These are phyloP conservation scores for Rhizopus stolonifer DNA, from an alignment of 371 early-diverging fungal genomes.

Conservation along the genomic window DNA sequence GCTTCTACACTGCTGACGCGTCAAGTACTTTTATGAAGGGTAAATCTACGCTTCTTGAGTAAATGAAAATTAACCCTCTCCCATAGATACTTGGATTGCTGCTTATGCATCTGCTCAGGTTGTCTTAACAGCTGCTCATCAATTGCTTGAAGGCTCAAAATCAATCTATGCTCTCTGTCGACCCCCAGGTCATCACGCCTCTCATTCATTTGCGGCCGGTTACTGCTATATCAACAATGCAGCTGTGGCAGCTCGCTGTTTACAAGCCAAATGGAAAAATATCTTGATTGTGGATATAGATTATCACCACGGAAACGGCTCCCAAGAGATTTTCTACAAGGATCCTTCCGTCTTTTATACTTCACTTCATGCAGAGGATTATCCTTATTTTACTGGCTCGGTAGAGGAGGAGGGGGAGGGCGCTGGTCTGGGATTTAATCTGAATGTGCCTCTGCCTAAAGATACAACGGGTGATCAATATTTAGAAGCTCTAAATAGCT, in stretches of 20 bases:
- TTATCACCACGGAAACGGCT: constrained; percentile 75
- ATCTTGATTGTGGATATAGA: constrained; percentile 60
- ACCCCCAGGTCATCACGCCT: constrained; percentile 70
- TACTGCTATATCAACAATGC: constrained; percentile 64
- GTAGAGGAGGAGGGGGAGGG: constrained; percentile 55
- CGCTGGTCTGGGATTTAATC: constrained; percentile 59
- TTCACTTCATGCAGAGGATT: constrained; percentile 55
- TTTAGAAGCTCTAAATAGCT: constrained; percentile 30
- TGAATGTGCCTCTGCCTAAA: constrained; percentile 68
- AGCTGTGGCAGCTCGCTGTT: constrained; percentile 57
- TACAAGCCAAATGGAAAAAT: constrained; percentile 49
- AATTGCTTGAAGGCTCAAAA: constrained; percentile 25
- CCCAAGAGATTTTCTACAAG: constrained; percentile 69
- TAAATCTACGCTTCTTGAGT: constrained; percentile 9
- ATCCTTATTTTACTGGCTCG: constrained; percentile 66
- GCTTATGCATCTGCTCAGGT: constrained; percentile 67
- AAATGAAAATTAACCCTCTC: not conserved
- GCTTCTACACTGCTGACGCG: constrained; percentile 58
- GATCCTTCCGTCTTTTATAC: constrained; percentile 56
- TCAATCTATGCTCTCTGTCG: constrained; percentile 67
- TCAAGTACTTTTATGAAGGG: constrained; percentile 58
- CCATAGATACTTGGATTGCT: constrained; percentile 63
- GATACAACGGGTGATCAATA: constrained; percentile 51
- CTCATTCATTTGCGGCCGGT: constrained; percentile 54
- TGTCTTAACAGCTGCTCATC: constrained; percentile 60